Conservation (phyloP, 2,329 filamentous ascomycete genomes). For the Samsoniella hepiali region DNA sequence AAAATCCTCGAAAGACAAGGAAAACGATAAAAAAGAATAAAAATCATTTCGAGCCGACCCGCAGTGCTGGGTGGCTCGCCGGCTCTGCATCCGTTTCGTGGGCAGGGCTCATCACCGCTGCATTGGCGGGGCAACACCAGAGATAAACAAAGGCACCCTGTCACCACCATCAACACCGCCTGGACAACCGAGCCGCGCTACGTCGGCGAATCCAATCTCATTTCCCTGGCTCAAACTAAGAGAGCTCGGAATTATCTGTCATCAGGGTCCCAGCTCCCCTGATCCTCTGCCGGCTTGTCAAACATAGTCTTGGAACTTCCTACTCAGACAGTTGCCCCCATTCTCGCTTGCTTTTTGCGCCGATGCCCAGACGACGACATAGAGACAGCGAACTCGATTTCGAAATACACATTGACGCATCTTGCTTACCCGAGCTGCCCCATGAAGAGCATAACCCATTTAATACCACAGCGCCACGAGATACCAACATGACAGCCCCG, state of each 20-base stretch:
- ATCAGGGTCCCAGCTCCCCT: neutral
- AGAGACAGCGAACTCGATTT: conserved; percentile 40
- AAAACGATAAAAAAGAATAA: no score
- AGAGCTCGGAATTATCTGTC: neutral
- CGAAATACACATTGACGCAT: conserved; percentile 47
- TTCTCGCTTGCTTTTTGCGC: neutral
- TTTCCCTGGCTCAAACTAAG: neutral
- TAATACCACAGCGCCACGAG: conserved; percentile 19
- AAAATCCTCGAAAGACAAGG: neutral
- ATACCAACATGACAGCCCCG: neutral
- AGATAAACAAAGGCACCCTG: conserved; percentile 19
- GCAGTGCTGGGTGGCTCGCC: neutral
- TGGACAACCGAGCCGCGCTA: conserved; percentile 8
- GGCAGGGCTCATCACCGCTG: conserved; percentile 8
- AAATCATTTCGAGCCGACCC: neutral
- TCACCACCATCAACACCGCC: conserved; percentile 8
- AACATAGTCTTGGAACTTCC: neutral
- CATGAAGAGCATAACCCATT: conserved; percentile 31
- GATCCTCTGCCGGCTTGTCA: neutral
- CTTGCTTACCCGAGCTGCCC: conserved; percentile 41
- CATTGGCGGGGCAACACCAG: conserved; percentile 17
- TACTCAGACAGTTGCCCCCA: neutral
- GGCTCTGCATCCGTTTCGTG: conserved; percentile 6
- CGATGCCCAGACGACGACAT: conserved; percentile 30
- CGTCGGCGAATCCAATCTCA: neutral